Evolutionary conservation across 768 basidiomycete genomes (phyloP), one percentile per base, ranked within the genome.

Genomic region (Mycena latifolia): DNA sequence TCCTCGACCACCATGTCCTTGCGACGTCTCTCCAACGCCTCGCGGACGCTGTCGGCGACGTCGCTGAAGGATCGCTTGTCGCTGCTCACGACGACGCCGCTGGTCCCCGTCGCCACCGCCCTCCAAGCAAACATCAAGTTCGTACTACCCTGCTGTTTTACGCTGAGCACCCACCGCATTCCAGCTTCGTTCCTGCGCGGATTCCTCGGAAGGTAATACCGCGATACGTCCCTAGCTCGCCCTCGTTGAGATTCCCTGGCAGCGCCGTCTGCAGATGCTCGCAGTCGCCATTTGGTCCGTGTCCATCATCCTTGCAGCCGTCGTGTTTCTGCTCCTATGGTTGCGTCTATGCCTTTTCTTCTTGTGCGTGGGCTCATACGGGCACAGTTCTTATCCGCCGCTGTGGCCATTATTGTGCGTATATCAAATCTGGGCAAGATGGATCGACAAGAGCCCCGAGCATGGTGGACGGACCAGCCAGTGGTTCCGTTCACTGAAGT

Each of bases 191-290:
- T 1, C 96, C 96, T 0, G 86, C 94, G 10, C 87, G 88, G 73
- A 92, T 98, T 72, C 96, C 96, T 18, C 86, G 90, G 65, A 92
- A 91, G n/a, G n/a, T n/a, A n/a, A n/a, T n/a, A n/a, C n/a, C n/a
- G n/a, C n/a, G n/a, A n/a, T n/a, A n/a, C n/a, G n/a, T n/a, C n/a
- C n/a, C n/a, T n/a, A n/a, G n/a, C n/a, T n/a, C n/a, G n/a, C n/a
- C n/a, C n/a, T n/a, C n/a, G n/a, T n/a, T n/a, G n/a, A n/a, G 73
- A 92, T 98, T 72, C 96, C 96, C 18, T 86, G 90, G 65, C 92
- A 91, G 77, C 86, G 96, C 70, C 84, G 96, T 71, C 76, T 97
- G 63, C 96, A 99, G 81, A 98, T 93, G 71, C 82, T 95, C 68
- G 91, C 88, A 0, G 97, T 99, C 50, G 93, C 96, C 18, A 69